Percentiles rank a stretch among this genome's conserved stretches.
Conservation (phyloP, 768 basidiomycete genomes). For the Kwoniella heveanensis region DNA sequence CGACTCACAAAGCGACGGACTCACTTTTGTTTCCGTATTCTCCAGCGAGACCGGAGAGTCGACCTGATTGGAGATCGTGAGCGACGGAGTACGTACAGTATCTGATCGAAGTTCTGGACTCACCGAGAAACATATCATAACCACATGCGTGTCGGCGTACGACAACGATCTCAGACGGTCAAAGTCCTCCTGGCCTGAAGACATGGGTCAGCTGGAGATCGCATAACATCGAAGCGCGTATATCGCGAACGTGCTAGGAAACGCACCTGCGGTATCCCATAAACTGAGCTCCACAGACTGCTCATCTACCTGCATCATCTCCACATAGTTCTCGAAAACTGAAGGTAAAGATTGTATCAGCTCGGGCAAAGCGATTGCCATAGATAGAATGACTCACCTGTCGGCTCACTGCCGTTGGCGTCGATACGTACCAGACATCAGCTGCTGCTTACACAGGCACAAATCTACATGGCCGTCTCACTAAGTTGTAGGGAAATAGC, state of each 20-base stretch:
- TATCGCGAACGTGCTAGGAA: constrained; percentile 4
- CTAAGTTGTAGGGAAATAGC: constrained; percentile 85
- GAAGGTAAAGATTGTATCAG: too few relatives aligned
- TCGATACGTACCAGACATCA: background rate
- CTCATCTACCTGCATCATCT: constrained; percentile 83
- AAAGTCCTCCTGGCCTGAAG: constrained; percentile 60
- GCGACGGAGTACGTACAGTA: background rate
- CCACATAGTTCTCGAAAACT: constrained; percentile 97
- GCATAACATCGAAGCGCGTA: too few relatives aligned
- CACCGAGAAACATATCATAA: constrained; percentile 95
- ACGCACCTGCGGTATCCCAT: constrained; percentile 95
- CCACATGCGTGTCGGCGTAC: constrained; percentile 93
- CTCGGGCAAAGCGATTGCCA: background rate
- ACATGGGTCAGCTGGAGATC: background rate
- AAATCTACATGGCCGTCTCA: too few relatives aligned
- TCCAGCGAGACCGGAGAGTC: constrained; percentile 94
- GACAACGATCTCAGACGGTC: constrained; percentile 89
- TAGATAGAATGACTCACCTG: constrained; percentile 30
- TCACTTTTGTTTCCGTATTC: constrained; percentile 89
- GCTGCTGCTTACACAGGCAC: background rate
- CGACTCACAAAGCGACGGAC: constrained; percentile 7
- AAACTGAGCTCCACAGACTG: constrained; percentile 85
- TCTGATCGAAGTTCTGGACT: constrained; percentile 37
- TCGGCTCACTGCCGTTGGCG: constrained; percentile 38
- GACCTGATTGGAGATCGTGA: constrained; percentile 61